A percentile compares a stretch with the other conserved stretches of the same genome.
phyloP scores from a whole-genome alignment of 2,329 filamentous ascomycete species.

The Elsinoe fawcettii region DNA sequence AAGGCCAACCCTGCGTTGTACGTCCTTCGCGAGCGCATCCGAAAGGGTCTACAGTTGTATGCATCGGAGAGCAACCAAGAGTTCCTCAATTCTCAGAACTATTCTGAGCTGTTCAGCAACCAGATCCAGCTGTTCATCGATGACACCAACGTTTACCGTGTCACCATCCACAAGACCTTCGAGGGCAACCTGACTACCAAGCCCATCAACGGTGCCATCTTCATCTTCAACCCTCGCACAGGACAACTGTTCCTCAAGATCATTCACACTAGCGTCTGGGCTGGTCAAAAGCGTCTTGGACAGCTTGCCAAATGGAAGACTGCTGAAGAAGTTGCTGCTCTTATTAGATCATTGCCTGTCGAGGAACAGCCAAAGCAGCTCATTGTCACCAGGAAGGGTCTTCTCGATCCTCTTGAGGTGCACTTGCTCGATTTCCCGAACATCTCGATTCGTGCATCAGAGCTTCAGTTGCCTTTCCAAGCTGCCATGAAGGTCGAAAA shows the following conservation, averaged over 20 bases:
- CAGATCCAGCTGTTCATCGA: constrained; percentile 99
- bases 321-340: constrained; percentile 95
- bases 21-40: constrained; percentile 91
- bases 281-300: constrained; percentile 96
- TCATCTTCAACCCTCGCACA: constrained; percentile 99
- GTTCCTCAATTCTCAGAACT: constrained; percentile 98
- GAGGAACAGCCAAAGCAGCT: constrained; percentile 99
- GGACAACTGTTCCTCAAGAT: constrained; percentile 98
- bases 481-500: constrained; percentile 99
- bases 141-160: constrained; percentile 97
- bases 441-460: constrained; percentile 95
- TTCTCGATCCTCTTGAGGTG: constrained; percentile 92
- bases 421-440: constrained; percentile 98
- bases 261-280: constrained; percentile 98
- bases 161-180: constrained; percentile 99
- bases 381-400: constrained; percentile 94
- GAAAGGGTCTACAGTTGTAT: constrained; percentile 95
- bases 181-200: constrained; percentile 98
- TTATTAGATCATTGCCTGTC: constrained; percentile 89
- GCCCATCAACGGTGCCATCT: constrained; percentile 98
- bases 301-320: constrained; percentile 99
- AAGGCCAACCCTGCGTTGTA: constrained; percentile 97
- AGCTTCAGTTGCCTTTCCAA: constrained; percentile 95
- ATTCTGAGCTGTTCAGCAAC: constrained; percentile 97
- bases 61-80: constrained; percentile 98